These are phyloP conservation scores for Alopecurus myosuroides DNA, from an alignment of 176 grass and related monocot genomes.

Conservation along the genomic window DNA sequence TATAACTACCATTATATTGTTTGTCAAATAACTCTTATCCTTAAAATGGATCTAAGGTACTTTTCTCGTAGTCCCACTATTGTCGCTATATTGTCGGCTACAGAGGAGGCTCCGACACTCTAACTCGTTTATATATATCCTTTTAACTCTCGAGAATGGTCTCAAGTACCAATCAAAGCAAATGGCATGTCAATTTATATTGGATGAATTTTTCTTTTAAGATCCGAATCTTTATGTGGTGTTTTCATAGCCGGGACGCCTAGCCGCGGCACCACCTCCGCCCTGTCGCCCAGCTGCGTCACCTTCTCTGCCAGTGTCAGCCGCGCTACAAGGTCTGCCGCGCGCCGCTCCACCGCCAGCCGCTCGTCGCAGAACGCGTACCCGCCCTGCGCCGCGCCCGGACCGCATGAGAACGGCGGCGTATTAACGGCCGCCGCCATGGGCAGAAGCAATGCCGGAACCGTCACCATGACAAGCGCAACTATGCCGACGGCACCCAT, in stretches of 20 bases:
- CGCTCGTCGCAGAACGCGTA: background rate
- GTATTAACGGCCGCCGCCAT: background rate
- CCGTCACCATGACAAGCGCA: background rate
- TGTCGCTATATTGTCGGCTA: too few species aligned
- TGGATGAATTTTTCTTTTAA: too few species aligned
- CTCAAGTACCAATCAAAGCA: too few species aligned
- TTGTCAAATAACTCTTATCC: too few species aligned
- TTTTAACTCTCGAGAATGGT: too few species aligned
- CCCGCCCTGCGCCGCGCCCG: background rate
- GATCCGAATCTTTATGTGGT: too few species aligned
- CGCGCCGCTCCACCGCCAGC: background rate
- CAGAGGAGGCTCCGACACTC: too few species aligned
- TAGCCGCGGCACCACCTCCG: background rate
- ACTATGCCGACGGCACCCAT: background rate
- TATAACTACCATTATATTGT: too few species aligned
- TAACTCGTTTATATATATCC: too few species aligned
- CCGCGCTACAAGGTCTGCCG: background rate
- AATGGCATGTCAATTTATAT: too few species aligned
- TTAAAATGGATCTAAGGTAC: too few species aligned
- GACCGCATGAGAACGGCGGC: background rate
- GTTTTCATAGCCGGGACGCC: background rate
- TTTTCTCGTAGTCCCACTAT: too few species aligned
- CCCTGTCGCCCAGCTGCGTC: background rate
- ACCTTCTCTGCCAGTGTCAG: slow-evolving; percentile 6
- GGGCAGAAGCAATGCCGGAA: background rate